Evolutionary conservation across 345 rosid species (phyloP), one percentile per base, ranked within the genome.

Genomic region (Hibiscus mutabilis): DNA sequence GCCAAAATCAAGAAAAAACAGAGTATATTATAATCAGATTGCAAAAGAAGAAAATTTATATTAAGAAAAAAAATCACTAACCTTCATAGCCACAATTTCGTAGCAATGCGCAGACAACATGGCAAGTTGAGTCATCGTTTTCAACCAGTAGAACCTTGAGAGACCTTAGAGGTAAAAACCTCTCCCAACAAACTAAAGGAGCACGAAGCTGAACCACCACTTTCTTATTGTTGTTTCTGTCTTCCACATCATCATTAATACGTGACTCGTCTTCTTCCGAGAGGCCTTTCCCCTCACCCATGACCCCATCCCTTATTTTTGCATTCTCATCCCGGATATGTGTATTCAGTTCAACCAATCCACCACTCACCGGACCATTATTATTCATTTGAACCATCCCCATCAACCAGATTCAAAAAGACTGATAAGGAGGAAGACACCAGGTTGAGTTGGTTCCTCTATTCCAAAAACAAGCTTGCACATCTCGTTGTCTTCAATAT

Each of bases 71-170:
- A 13, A 0, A 4, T 51, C 6, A 12, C 75, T 69, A 18, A 77
- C 87, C 87, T 78, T 74, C 82, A 21, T 82, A 84, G 74, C 87
- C 79, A 71, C 84, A 84, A 14, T 77, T 84, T 49, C 59, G 70
- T 49, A 84, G 84, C 21, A 84, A 58, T 11, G 87, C 85, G 56
- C 46, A 68, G 49, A 84, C 79, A 60, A 82, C 74, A 49, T 75
- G 79, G 24, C 85, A 74, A 55, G 87, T 82, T 21, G 87, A 77
- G 60, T 84, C 83, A 44, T 84, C 87, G 18, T 62, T 75, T 75
- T 84, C 87, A 40, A 76, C 87, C 73, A 84, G 61, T 19, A 84
- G 77, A 72, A 84, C 85, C 76, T 82, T 84, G 7, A 84, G 66
- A 59, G 85, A 71, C 59, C 75, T 72, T 42, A 69, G 29, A 10